Evolutionary conservation across 106 monocot species (phyloP), one percentile per base, ranked within the genome.

Genomic region (Acorus calamus): DNA sequence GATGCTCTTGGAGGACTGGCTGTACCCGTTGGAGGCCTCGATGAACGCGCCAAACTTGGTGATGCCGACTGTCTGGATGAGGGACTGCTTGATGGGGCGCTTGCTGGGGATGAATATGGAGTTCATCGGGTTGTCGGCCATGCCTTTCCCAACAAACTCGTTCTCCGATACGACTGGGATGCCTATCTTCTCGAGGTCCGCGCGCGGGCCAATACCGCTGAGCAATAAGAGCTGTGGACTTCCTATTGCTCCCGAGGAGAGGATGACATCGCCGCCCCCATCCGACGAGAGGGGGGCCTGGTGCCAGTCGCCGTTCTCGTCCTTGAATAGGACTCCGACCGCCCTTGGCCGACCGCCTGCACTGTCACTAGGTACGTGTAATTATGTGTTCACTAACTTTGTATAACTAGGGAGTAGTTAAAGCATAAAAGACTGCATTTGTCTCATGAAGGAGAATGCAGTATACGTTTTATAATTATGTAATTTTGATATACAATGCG

Each of bases 91-190:
- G 5, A 92, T 74, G 0, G 75, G 80, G 46, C 72, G 64, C 75
- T 80, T 83, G 2, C 80, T 80, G 4, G 96, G 96, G 11, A 98
- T 69, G 73, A 91, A 98, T 57, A 98, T 79, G 52, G 87, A 47
- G 77, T 91, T 92, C 96, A 92, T 91, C 4, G 96, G 96, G 56
- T 96, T 98, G 52, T 98, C 96, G 3, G 87, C 62, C 85, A 98
- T 79, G 0, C 83, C 85, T 58, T 83, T 76, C 0, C 96, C 91
- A 6, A 98, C 85, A 43, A 78, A 60, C 46, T 46, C 11, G 71
- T 91, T 91, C 54, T 83, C 53, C 11, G 78, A 62, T 2, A 98
- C 76, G 3, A 75, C 62, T 0, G 76, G 73, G 44, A 98, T 79
- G 14, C 57, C 50, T 53, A 83, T 63, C 64, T 59, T 71, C 69